Evolutionary conservation across 257 asterid species (phyloP).

Genomic region (Echium plantagineum): DNA sequence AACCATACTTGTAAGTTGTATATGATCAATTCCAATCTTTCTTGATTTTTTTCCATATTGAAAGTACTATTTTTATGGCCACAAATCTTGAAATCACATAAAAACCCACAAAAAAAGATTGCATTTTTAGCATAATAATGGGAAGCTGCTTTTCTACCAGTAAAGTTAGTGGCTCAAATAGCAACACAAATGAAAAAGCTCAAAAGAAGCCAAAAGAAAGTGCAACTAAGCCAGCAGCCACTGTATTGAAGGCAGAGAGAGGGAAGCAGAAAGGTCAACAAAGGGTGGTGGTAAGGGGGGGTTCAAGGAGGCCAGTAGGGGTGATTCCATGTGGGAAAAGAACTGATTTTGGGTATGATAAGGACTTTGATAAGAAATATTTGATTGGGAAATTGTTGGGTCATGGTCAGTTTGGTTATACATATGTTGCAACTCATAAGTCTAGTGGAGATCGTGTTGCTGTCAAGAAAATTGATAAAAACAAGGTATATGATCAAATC

Average conservation of each 20-base stretch:
- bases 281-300: slow-evolving; percentile 20
- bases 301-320: slow-evolving; percentile 40
- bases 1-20: too few relatives aligned
- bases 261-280: slow-evolving; percentile 25
- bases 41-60: too few relatives aligned
- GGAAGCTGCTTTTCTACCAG: slow-evolving; percentile 1
- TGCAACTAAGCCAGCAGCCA: slow-evolving; percentile 19
- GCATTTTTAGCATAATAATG: neutral
- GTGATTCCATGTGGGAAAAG: slow-evolving; percentile 63
- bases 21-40: too few relatives aligned
- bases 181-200: neutral
- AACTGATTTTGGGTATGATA: slow-evolving; percentile 79
- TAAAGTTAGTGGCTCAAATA: slow-evolving; percentile 1
- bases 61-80: too few relatives aligned
- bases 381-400: slow-evolving; percentile 71
- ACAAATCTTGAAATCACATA: too few relatives aligned
- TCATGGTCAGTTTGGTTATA: slow-evolving; percentile 83
- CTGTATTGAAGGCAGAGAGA: slow-evolving; percentile 5
- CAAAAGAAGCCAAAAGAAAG: slow-evolving; percentile 1
- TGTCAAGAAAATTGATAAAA: slow-evolving; percentile 74
- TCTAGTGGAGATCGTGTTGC: slow-evolving; percentile 75
- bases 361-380: slow-evolving; percentile 53
- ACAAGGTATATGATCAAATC: slow-evolving; percentile 31
- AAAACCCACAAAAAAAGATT: too few relatives aligned
- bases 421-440: slow-evolving; percentile 64